phyloP scores from a whole-genome alignment of 2,329 filamentous ascomycete genomes.

The Clarireedia hainanense region DNA sequence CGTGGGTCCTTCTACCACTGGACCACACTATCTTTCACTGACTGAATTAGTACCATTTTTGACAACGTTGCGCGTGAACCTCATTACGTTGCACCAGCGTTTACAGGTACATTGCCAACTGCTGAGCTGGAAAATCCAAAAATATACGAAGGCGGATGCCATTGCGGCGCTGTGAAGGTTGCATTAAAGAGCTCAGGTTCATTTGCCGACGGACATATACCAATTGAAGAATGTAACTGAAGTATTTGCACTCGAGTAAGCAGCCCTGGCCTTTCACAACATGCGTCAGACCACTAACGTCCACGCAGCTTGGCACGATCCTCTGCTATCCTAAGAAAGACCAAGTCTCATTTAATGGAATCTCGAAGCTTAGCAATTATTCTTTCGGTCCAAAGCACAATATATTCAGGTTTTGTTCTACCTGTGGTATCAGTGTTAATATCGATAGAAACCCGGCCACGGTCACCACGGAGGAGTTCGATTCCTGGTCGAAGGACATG shows the following conservation, averaged over 20 bases:
- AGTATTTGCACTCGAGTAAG: slow-evolving; percentile 17
- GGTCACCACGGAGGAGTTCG: background rate
- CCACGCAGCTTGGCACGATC: slow-evolving; percentile 5
- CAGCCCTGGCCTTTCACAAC: background rate
- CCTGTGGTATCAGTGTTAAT: slow-evolving; percentile 8
- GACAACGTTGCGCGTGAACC: slow-evolving; percentile 16
- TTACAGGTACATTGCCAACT: slow-evolving; percentile 11
- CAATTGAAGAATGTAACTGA: slow-evolving; percentile 19
- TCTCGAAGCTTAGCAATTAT: slow-evolving; percentile 6
- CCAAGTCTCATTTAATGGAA: slow-evolving; percentile 8
- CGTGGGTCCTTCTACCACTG: background rate
- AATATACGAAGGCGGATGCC: slow-evolving; percentile 20
- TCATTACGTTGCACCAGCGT: slow-evolving; percentile 9
- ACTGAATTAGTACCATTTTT: slow-evolving; percentile 4
- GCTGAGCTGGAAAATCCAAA: slow-evolving; percentile 14
- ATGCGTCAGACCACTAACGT: background rate
- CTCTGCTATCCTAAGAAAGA: slow-evolving; percentile 7
- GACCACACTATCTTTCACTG: background rate
- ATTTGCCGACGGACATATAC: background rate
- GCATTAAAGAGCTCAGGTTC: slow-evolving; percentile 15
- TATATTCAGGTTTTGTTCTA: slow-evolving; percentile 11
- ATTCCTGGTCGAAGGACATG: background rate
- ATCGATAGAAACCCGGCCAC: background rate
- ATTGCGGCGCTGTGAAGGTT: slow-evolving; percentile 21
- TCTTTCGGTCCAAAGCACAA: slow-evolving; percentile 3